Conservation (phyloP, 257 asterid species). For the Scutellaria barbata region DNA sequence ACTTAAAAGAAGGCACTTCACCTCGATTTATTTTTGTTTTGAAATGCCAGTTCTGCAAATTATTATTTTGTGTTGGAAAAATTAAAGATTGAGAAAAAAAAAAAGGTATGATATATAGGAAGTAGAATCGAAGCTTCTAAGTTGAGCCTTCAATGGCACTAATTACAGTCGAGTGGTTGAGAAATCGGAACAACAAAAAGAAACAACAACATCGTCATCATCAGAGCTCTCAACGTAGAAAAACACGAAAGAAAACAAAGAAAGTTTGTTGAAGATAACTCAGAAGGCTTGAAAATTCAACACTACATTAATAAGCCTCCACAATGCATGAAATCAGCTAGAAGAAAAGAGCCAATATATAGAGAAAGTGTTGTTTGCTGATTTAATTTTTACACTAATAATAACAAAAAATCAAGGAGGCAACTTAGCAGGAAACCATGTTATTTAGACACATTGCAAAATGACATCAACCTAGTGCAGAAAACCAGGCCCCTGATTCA, state of each 20-base stretch:
- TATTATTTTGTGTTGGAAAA: no score
- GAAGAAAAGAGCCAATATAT: conserved; percentile 9
- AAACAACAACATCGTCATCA: conserved; percentile 57
- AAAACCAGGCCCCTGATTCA: conserved; percentile 49
- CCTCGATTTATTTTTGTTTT: no score
- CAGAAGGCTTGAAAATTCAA: background rate
- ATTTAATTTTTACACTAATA: conserved; percentile 27
- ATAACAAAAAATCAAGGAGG: conserved; percentile 27
- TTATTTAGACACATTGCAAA: conserved; percentile 34
- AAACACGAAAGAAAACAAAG: background rate
- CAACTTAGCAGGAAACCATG: conserved; percentile 44
- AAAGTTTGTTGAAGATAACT: background rate
- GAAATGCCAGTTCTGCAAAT: no score
- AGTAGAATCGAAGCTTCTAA: conserved; percentile 53
- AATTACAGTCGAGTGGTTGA: conserved; percentile 27
- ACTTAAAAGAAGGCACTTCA: background rate
- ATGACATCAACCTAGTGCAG: conserved; percentile 38
- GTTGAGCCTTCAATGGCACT: conserved; percentile 58
- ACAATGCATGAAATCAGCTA: conserved; percentile 22
- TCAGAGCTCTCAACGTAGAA: conserved; percentile 39
- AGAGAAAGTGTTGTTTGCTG: background rate
- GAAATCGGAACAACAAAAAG: conserved; percentile 63
- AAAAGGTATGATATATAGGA: background rate
- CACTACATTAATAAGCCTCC: background rate
- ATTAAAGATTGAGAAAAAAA: background rate